phyloP scores from a whole-genome alignment of 1,139 yeast genomes.

The Yamadazyma membranifaciens region DNA sequence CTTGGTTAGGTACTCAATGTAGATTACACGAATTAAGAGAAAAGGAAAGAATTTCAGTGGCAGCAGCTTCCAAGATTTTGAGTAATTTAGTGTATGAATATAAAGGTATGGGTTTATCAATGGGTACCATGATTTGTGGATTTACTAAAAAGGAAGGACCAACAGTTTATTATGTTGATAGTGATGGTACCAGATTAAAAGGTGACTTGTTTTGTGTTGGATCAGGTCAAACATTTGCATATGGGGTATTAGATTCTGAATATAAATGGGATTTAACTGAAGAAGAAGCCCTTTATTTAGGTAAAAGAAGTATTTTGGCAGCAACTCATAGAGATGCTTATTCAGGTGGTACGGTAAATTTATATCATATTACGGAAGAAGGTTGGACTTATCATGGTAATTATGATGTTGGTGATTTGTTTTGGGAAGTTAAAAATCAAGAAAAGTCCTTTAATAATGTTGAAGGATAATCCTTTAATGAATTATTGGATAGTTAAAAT shows the following conservation, averaged over 20 bases:
- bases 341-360: slow-evolving; percentile 95
- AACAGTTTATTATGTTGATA: slow-evolving; percentile 91
- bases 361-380: slow-evolving; percentile 86
- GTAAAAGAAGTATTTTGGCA: slow-evolving; percentile 93
- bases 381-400: slow-evolving; percentile 98
- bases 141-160: slow-evolving; percentile 95
- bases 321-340: slow-evolving; percentile 98
- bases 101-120: slow-evolving; percentile 97
- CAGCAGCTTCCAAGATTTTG: slow-evolving; percentile 94
- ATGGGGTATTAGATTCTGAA: slow-evolving; percentile 93
- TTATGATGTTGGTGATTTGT: slow-evolving; percentile 84
- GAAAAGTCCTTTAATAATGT: slow-evolving; percentile 93
- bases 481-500: no score
- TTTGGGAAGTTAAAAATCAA: slow-evolving; percentile 87
- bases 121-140: slow-evolving; percentile 99
- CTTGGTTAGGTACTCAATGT: slow-evolving; percentile 97
- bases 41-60: slow-evolving; percentile 91
- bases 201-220: slow-evolving; percentile 98
- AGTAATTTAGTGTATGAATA: slow-evolving; percentile 88
- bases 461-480: slow-evolving; percentile 42
- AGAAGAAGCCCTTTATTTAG: slow-evolving; percentile 91
- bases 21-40: slow-evolving; percentile 91
- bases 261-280: slow-evolving; percentile 86
- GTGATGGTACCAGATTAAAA: slow-evolving; percentile 93
- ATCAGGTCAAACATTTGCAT: slow-evolving; percentile 99